These are phyloP conservation scores for Psilocybe cyanescens DNA, from an alignment of 768 basidiomycete genomes.

Conservation along the genomic window DNA sequence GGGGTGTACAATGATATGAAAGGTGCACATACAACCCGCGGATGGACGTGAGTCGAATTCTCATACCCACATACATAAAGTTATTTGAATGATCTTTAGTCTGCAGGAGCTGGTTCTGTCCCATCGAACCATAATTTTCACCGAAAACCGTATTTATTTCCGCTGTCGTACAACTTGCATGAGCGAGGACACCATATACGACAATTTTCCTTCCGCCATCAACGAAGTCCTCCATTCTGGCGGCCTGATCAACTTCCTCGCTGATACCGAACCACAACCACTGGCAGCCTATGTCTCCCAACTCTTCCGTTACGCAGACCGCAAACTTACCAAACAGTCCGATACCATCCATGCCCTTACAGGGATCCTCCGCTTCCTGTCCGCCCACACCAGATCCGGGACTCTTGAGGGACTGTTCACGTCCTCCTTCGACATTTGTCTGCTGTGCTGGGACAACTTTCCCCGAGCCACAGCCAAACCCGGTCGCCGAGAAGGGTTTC, in stretches of 20 bases:
- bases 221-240: slow-evolving; percentile 8
- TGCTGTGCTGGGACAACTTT: background rate
- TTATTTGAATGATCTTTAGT: background rate
- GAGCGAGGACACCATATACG: slow-evolving; percentile 11
- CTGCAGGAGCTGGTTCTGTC: slow-evolving; percentile 8
- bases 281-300: background rate
- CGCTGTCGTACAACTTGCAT: slow-evolving; percentile 3
- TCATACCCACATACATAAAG: background rate
- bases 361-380: background rate
- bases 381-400: background rate
- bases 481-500: background rate
- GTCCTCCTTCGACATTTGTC: background rate
- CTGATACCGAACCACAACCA: background rate
- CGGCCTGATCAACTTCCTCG: background rate
- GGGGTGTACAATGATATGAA: slow-evolving; percentile 2
- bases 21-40: background rate
- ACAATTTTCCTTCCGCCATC: background rate
- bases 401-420: background rate
- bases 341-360: slow-evolving; percentile 1
- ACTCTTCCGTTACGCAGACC: slow-evolving; percentile 1
- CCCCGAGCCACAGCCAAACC: background rate
- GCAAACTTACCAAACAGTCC: background rate
- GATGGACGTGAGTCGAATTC: slow-evolving; percentile 4
- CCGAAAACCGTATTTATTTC: background rate
- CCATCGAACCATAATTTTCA: background rate